These are phyloP conservation scores for Melocanna baccifera DNA, from an alignment of 176 grass and related monocot genomes.

Conservation along the genomic window DNA sequence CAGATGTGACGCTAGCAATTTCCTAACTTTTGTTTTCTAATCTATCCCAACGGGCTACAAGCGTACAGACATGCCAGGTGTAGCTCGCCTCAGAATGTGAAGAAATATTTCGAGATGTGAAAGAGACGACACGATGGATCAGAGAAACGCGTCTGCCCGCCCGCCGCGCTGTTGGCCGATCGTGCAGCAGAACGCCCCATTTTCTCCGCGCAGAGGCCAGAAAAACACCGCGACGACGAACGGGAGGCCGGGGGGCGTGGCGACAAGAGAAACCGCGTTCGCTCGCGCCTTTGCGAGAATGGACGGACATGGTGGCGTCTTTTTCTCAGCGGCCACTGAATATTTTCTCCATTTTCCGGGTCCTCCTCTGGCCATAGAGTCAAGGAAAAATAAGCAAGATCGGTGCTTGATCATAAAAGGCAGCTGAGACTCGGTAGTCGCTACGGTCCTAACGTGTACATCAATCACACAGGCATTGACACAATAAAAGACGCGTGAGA, in stretches of 20 bases:
- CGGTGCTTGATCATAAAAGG: background rate
- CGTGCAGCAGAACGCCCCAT: background rate
- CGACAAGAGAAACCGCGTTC: conserved; percentile 18
- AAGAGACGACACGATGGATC: background rate
- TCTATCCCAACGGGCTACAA: background rate
- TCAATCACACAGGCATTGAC: no score
- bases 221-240: no score
- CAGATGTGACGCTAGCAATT: no score
- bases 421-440: no score
- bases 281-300: background rate
- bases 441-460: no score
- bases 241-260: background rate
- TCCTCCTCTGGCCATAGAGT: background rate
- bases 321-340: background rate
- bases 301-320: background rate
- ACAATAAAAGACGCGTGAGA: no score
- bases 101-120: background rate
- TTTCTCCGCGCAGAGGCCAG: background rate
- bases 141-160: background rate
- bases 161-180: background rate
- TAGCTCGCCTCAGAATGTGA: background rate
- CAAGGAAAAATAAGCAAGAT: background rate
- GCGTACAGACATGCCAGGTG: background rate
- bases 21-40: no score
- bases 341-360: background rate